Base-by-base conservation (phyloP, 148 eudicot genomes). In the Silene conica region DNA sequence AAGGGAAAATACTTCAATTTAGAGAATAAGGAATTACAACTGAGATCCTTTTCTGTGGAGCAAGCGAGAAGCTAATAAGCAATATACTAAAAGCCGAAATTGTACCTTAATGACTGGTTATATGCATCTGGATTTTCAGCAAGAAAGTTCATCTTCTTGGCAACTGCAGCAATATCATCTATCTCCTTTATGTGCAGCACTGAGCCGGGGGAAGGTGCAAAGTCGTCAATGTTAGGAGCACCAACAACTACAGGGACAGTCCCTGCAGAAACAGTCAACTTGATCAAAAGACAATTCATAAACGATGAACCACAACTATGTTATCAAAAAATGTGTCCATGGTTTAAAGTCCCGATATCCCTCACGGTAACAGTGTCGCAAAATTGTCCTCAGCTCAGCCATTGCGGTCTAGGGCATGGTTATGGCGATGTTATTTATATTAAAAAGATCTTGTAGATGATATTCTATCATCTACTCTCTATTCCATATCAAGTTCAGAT, bases 151-250 rank as follows among this genome's bases (percentile, higher is more conserved):
- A 94, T 94, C 69, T 76, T 88, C 82, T 89, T 89, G 76, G 96
- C 89, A 83, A 94, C 83, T 73, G 87, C 71, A 25, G 77, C 87
- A 73, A 78, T 83, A 76, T 91, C 97, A 25, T 78, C 64, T 46
- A 88, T 81, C 75, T 94, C 96, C 83, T 82, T 94, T 69, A 94
- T 91, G 84, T 91, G 96, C 65, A 94, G 83, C 74, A 94, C 38
- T 60, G 93, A 84, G 77, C 81, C 85, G 48, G 82, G 88, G 74
- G 83, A 82, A 73, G 97, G 98, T 81, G 97, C 90, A 83, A 94
- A 91, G 67, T 94, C 97, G 80, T 84, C 87, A 74, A 94, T 91
- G 81, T 94, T 94, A 74, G 97, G 97, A 66, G 98, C 90, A 79
- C 98, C 98, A 79, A 94, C 87, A 23, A 94, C 97, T 79, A 94